These are phyloP conservation scores for Talaromyces sp. DNA, from an alignment of 2,329 filamentous ascomycete species.

Conservation along the genomic window DNA sequence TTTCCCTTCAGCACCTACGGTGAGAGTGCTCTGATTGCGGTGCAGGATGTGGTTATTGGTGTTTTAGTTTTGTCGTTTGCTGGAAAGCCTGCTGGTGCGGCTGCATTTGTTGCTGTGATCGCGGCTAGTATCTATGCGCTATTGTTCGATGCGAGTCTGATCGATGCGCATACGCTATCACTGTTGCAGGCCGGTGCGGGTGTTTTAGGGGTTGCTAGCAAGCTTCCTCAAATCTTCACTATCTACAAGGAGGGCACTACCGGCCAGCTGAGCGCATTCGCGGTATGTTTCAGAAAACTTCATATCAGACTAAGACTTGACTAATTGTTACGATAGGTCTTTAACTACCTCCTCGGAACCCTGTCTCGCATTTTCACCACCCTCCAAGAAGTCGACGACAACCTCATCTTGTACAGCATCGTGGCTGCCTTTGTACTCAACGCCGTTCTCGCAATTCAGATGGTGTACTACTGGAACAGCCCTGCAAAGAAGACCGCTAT, in stretches of 20 bases:
- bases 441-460: slow-evolving; percentile 77
- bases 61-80: slow-evolving; percentile 82
- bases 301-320: background rate
- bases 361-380: slow-evolving; percentile 96
- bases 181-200: slow-evolving; percentile 83
- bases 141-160: slow-evolving; percentile 59
- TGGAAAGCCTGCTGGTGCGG: slow-evolving; percentile 64
- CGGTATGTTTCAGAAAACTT: slow-evolving; percentile 53
- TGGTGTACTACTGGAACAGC: slow-evolving; percentile 94
- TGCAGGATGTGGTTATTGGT: slow-evolving; percentile 87
- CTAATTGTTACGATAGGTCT: slow-evolving; percentile 60
- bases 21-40: slow-evolving; percentile 86
- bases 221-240: slow-evolving; percentile 86
- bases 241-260: slow-evolving; percentile 83
- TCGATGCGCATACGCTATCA: slow-evolving; percentile 64
- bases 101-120: slow-evolving; percentile 72
- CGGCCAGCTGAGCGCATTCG: slow-evolving; percentile 93
- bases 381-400: slow-evolving; percentile 93
- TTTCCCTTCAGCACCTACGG: slow-evolving; percentile 97
- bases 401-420: slow-evolving; percentile 92
- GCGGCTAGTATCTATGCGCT: slow-evolving; percentile 66
- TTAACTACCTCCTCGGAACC: slow-evolving; percentile 94
- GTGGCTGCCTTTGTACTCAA: slow-evolving; percentile 89
- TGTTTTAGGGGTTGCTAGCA: slow-evolving; percentile 77
- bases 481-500: slow-evolving; percentile 26